Conservation (phyloP, 208 protist genomes). For the Entamoeba invadens region DNA sequence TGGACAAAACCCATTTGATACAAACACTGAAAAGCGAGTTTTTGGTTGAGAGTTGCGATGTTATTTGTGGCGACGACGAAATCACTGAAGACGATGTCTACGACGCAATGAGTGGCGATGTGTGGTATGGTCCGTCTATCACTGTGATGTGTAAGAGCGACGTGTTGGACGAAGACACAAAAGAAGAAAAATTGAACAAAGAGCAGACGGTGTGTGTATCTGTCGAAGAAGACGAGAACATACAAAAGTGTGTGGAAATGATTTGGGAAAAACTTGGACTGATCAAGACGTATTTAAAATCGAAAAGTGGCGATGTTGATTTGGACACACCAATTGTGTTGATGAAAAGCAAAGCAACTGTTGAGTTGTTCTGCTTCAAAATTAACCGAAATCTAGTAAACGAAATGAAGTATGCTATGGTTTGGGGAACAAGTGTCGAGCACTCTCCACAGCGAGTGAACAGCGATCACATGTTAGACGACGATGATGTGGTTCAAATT, state of each 20-base stretch:
- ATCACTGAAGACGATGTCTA: background rate
- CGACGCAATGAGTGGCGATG: background rate
- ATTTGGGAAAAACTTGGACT: background rate
- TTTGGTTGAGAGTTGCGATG: background rate
- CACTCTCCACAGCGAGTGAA: background rate
- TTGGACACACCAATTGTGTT: background rate
- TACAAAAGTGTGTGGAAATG: background rate
- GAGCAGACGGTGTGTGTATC: background rate
- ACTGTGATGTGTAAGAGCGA: background rate
- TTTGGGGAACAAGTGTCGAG: background rate
- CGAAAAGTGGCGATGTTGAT: background rate
- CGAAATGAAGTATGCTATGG: background rate
- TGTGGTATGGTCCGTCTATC: background rate
- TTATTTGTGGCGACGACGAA: background rate
- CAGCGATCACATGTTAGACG: background rate
- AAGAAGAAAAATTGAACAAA: background rate
- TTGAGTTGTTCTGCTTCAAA: background rate
- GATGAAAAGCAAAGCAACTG: background rate
- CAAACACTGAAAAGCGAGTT: background rate
- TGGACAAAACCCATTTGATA: background rate
- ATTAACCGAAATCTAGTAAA: background rate
- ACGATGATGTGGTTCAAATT: background rate
- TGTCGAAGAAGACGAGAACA: background rate
- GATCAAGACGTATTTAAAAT: background rate
- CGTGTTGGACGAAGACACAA: background rate